Base-by-base conservation (phyloP, 495 filamentous ascomycete genomes). In the Xanthoparmelia taractica region DNA sequence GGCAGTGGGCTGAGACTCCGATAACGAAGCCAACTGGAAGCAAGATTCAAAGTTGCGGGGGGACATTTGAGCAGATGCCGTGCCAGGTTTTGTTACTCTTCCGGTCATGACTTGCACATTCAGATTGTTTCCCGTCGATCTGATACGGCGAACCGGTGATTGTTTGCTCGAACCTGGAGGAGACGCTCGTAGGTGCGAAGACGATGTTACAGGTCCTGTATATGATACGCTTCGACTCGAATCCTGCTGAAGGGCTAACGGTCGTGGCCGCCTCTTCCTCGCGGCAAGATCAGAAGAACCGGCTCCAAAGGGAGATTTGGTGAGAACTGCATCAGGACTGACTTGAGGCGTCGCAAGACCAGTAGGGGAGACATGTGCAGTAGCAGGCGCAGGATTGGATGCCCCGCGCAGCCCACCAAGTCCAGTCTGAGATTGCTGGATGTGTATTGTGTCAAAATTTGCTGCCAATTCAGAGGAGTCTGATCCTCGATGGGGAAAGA, bases 261-360 rank as follows among this genome's bases (percentile, higher is more conserved):
- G 82, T 58, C 80, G 71, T 5, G 78, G 80, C 23, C 81, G 75
- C 65, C 82, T 83, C 64, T 80, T 75, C 45, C 80, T 74, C 13
- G 82, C 79, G 31, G 82, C 81, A 57, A 84, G 69, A 59, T 83
- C 80, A 60, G 79, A 54, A 54, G 50, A 71, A 61, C 60, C 48
- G 13, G 64, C 41, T 41, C 31, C 37, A 27, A 37, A 45, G 20
- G 63, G 48, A 6, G 56, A 41, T 20, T 63, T 62, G 33, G 45
- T 48, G 11, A 56, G 11, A 15, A 40, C 31, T 33, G 45, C 52
- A 48, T 66, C 61, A 29, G 58, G 61, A 57, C 64, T 70, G 38
- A 60, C 54, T n/a, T 67, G 62, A 40, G 66, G 80, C 74, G 68
- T 80, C 75, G 63, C 73, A 71, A 60, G 75, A 55, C 55, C 76